These are phyloP conservation scores for Senna tora DNA, from an alignment of 306 rosid genomes.

Conservation along the genomic window DNA sequence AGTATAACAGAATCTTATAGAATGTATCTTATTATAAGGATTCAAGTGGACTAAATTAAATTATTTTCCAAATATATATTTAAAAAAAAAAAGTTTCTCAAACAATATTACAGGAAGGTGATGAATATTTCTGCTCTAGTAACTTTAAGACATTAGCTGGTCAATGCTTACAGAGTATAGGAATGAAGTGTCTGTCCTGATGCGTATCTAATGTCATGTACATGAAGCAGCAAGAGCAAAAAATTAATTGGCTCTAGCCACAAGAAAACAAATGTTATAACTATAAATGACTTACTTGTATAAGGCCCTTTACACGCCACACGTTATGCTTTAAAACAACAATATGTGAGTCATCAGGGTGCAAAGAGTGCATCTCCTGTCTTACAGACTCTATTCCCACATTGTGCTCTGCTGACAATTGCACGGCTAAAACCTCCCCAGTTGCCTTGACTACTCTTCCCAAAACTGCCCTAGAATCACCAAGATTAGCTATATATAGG, in stretches of 20 bases:
- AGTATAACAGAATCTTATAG: background rate
- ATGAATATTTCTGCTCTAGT: conserved; percentile 10
- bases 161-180: background rate
- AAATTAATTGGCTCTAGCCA: background rate
- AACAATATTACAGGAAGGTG: conserved; percentile 8
- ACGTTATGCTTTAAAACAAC: conserved; percentile 78
- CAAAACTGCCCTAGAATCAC: conserved; percentile 80
- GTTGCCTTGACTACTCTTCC: conserved; percentile 68
- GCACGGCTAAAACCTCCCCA: conserved; percentile 63
- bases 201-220: background rate
- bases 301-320: conserved; percentile 83
- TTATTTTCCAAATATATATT: background rate
- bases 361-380: conserved; percentile 72
- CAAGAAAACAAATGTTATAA: conserved; percentile 1
- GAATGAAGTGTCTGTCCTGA: conserved; percentile 17
- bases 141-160: conserved; percentile 3
- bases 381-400: conserved; percentile 64
- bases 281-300: conserved; percentile 51
- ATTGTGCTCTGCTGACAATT: conserved; percentile 72
- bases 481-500: conserved; percentile 69
- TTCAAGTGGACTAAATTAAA: conserved; percentile 17
- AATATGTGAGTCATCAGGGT: conserved; percentile 68
- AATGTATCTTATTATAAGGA: background rate
- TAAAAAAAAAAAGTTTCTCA: background rate
- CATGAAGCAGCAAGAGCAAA: conserved; percentile 11